Evolutionary conservation across 192 early-diverging fungal species (phyloP), one percentile per base, ranked within the genome.

Genomic region (Coemansia sp.): DNA sequence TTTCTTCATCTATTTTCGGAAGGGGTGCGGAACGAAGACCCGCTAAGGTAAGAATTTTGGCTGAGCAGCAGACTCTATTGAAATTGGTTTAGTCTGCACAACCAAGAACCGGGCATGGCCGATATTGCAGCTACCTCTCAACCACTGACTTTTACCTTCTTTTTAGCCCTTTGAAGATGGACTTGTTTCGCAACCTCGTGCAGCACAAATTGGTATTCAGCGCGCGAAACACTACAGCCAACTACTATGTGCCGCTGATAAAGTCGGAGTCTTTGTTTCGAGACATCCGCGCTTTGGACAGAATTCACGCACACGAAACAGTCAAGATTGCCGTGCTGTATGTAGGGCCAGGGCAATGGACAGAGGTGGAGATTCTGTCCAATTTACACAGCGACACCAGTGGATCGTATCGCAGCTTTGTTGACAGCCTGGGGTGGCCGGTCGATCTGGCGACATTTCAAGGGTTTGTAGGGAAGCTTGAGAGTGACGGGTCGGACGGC

Each of bases 241-340:
- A 61, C 33, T 63, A 67, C 30, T 64, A 59, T 29, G 6, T 60
- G 2, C 67, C 70, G 1, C 37, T 78, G 11, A 18, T 25, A 23
- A 68, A 57, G 40, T 62, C 65, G 6, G 65, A 68, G 19, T 36
- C 40, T 10, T 36, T 71, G 2, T 51, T 51, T 9, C 65, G 76
- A 2, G 75, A 78, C 25, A 50, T 78, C 7, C 38, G 46, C 2
- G 54, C 61, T 23, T 52, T 78, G 15, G 69, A 78, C 15, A 53
- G 53, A 29, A 61, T 68, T 1, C 57, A 65, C 14, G 45, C 65
- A 2, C 82, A 88, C 8, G 94, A 96, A 64, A 88, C 86, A 0
- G 81, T 93, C 59, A 97, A 99, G 53, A 66, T 96, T 37, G 96
- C 90, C 3, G 43, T 99, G 2, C 47, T 99, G 5, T 99, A 99